phyloP scores from a whole-genome alignment of 768 basidiomycete species.

The Boletus rubescentipes region DNA sequence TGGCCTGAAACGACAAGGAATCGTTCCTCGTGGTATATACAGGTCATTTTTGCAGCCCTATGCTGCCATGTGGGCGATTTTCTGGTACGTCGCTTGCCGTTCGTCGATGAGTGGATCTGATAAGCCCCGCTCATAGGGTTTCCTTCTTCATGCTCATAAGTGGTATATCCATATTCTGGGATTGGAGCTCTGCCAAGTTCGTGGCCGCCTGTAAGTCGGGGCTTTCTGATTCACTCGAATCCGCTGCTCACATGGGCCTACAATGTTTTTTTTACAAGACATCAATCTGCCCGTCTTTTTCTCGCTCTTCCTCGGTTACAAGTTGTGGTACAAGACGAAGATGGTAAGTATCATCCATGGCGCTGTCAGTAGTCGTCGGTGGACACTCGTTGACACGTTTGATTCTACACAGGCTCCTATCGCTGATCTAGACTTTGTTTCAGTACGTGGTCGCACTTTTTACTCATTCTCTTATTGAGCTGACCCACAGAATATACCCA shows the following conservation, averaged over 20 bases:
- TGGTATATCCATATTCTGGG: constrained; percentile 61
- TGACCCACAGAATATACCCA: constrained; percentile 56
- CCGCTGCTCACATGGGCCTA: neutral
- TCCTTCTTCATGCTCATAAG: constrained; percentile 57
- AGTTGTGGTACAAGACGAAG: constrained; percentile 31
- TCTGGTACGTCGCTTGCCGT: constrained; percentile 51
- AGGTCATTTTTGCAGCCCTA: too few species aligned
- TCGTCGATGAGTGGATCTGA: neutral
- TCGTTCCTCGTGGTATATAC: too few species aligned
- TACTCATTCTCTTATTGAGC: neutral
- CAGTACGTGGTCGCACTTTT: constrained; percentile 34
- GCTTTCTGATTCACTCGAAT: neutral
- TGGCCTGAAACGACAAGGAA: too few species aligned
- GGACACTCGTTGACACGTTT: neutral
- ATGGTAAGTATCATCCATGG: constrained; percentile 9
- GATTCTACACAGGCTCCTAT: constrained; percentile 13
- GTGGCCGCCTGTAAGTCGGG: constrained; percentile 37
- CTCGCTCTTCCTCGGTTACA: constrained; percentile 44
- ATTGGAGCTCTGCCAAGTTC: constrained; percentile 55
- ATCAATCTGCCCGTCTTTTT: constrained; percentile 44
- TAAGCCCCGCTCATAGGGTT: constrained; percentile 6
- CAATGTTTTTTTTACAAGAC: constrained; percentile 33
- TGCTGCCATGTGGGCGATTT: constrained; percentile 66
- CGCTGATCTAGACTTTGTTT: constrained; percentile 68
- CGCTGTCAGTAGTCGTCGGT: neutral